phyloP scores from a whole-genome alignment of 2,329 filamentous ascomycete genomes.

The Lachnellula hyalina region DNA sequence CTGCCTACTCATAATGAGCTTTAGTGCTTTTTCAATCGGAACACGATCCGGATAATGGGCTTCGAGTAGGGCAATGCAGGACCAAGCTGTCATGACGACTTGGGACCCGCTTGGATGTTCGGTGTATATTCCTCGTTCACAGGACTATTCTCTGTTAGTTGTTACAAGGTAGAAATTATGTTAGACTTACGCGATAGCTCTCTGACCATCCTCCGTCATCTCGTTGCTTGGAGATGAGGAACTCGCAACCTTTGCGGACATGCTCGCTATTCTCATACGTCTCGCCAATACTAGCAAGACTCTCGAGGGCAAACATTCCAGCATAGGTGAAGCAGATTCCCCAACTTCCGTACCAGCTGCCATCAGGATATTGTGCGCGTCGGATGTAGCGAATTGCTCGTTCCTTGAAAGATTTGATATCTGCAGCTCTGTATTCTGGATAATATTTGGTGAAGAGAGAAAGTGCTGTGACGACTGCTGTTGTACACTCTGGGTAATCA shows the following conservation, averaged over 20 bases:
- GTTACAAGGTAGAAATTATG: slow-evolving; percentile 1
- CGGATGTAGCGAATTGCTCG: slow-evolving; percentile 81
- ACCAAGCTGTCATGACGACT: slow-evolving; percentile 94
- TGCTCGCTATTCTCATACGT: slow-evolving; percentile 68
- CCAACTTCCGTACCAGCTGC: slow-evolving; percentile 98
- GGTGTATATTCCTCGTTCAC: slow-evolving; percentile 68
- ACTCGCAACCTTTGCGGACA: slow-evolving; percentile 73
- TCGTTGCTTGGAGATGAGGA: slow-evolving; percentile 78
- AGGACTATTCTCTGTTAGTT: slow-evolving; percentile 48
- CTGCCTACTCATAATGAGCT: slow-evolving; percentile 79
- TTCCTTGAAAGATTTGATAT: slow-evolving; percentile 68
- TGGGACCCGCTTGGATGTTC: slow-evolving; percentile 74
- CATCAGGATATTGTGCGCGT: slow-evolving; percentile 68
- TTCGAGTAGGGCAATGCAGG: slow-evolving; percentile 73
- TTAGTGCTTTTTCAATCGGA: slow-evolving; percentile 67
- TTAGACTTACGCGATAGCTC: slow-evolving; percentile 62
- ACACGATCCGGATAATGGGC: slow-evolving; percentile 73
- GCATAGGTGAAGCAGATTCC: slow-evolving; percentile 98
- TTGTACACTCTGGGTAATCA: slow-evolving; percentile 96
- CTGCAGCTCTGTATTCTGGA: slow-evolving; percentile 69
- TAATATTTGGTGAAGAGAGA: slow-evolving; percentile 76
- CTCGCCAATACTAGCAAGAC: slow-evolving; percentile 75
- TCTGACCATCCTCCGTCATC: slow-evolving; percentile 95
- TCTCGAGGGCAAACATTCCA: slow-evolving; percentile 92
- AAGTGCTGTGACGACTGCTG: slow-evolving; percentile 83